Percentiles rank a stretch among this genome's conserved stretches.
Conservation (phyloP, 495 filamentous ascomycete genomes). For the Lentithecium fluviatile region DNA sequence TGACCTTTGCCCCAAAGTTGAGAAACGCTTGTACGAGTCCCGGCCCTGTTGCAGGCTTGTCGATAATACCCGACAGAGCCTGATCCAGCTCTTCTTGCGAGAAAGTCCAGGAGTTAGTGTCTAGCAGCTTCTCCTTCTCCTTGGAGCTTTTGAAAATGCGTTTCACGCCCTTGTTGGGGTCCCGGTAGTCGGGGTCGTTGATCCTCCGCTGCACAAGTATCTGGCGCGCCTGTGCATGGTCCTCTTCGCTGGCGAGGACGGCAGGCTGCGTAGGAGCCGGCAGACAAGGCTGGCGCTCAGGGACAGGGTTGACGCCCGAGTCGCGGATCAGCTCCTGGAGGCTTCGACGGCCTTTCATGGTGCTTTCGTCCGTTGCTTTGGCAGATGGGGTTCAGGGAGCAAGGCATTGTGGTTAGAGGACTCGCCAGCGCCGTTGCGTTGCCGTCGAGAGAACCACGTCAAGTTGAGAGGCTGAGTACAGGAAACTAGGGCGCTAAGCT, state of each 20-base stretch:
- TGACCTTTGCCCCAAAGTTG: constrained; percentile 28
- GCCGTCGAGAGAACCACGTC: constrained; percentile 6
- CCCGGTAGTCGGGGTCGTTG: constrained; percentile 17
- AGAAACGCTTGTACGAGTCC: constrained; percentile 31
- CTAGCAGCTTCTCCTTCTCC: constrained; percentile 31
- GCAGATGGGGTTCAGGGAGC: background rate
- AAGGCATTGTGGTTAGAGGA: background rate
- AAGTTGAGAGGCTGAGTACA: constrained; percentile 17
- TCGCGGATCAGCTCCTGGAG: constrained; percentile 21
- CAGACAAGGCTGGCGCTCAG: constrained; percentile 26
- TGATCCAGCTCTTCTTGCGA: constrained; percentile 30
- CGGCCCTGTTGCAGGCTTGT: constrained; percentile 14
- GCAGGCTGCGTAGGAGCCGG: constrained; percentile 23
- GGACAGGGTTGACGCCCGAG: constrained; percentile 22
- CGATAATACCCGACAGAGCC: constrained; percentile 21
- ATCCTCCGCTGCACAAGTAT: constrained; percentile 23
- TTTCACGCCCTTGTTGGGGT: constrained; percentile 29
- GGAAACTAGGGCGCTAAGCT: no score
- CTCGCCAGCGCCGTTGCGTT: background rate
- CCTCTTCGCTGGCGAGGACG: constrained; percentile 18
- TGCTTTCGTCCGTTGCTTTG: background rate
- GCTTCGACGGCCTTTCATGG: constrained; percentile 20
- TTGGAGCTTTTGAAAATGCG: constrained; percentile 26
- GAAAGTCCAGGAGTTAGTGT: constrained; percentile 23
- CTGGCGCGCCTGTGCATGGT: constrained; percentile 13